These are phyloP conservation scores for Micromonas pusilla DNA, from an alignment of 139 green algal genomes.

Conservation along the genomic window DNA sequence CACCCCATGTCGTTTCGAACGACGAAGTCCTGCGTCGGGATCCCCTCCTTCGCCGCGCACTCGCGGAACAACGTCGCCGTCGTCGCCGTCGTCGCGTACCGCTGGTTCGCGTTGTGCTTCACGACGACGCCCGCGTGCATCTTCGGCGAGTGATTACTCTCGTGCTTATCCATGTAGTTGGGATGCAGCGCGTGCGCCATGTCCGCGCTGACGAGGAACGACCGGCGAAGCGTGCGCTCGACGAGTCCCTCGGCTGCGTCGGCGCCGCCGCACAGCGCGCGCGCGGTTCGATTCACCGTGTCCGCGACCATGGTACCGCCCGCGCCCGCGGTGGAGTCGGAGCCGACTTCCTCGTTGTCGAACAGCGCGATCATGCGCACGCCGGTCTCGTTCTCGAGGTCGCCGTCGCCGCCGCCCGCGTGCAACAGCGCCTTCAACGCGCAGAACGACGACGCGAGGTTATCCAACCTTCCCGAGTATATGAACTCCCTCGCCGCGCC, in stretches of 20 bases:
- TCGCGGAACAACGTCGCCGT: conserved; percentile 78
- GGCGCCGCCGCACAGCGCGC: background rate
- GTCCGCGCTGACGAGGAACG: conserved; percentile 82
- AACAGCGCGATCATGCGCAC: conserved; percentile 83
- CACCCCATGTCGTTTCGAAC: conserved; percentile 95
- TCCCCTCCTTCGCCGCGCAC: conserved; percentile 44
- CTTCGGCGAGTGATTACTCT: conserved; percentile 41
- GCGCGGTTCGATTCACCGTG: conserved; percentile 51
- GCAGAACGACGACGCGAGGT: conserved; percentile 77
- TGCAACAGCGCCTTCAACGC: conserved; percentile 63
- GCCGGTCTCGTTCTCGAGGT: conserved; percentile 31
- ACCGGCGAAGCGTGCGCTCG: conserved; percentile 45
- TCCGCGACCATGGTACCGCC: conserved; percentile 82
- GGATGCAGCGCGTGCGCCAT: conserved; percentile 95
- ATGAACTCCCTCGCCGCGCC: conserved; percentile 80
- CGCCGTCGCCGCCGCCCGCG: background rate
- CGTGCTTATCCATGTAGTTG: conserved; percentile 67
- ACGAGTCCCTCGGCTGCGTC: conserved; percentile 16
- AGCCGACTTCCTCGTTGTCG: conserved; percentile 93
- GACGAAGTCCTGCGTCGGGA: conserved; percentile 77
- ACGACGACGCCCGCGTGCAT: conserved; percentile 69
- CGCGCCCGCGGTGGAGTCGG: conserved; percentile 63
- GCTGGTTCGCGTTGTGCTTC: conserved; percentile 95
- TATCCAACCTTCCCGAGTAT: conserved; percentile 85
- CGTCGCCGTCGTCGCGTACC: conserved; percentile 84